phyloP scores from a whole-genome alignment of 1,284 basidiomycete genomes.

The Apiotrichum laibachii region DNA sequence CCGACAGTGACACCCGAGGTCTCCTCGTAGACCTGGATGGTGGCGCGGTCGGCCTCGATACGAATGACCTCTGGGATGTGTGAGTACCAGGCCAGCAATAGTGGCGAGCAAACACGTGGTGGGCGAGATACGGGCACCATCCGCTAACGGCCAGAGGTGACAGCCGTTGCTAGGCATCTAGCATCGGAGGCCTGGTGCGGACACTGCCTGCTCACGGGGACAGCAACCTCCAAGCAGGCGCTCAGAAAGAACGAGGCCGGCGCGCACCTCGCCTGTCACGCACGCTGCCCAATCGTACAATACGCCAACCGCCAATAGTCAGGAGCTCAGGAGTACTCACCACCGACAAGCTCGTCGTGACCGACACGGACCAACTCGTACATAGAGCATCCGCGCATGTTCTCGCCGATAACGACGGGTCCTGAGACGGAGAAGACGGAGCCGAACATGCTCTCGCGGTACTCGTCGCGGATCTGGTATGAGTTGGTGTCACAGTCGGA shows the following conservation, averaged over 20 bases:
- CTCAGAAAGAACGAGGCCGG: too few species aligned
- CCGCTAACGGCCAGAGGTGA: too few species aligned
- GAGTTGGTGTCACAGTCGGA: constrained; percentile 18
- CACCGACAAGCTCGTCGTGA: constrained; percentile 94
- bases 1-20: constrained; percentile 97
- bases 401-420: constrained; percentile 94
- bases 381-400: constrained; percentile 94
- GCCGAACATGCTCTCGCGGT: constrained; percentile 82
- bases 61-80: constrained; percentile 80
- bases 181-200: too few species aligned
- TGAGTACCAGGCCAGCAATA: neutral
- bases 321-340: constrained; percentile 53
- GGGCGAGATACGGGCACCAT: too few species aligned
- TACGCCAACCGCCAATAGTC: neutral
- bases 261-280: too few species aligned
- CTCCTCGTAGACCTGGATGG: constrained; percentile 99
- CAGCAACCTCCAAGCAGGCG: too few species aligned
- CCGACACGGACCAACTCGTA: constrained; percentile 93
- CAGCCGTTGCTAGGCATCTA: too few species aligned
- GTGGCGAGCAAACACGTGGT: neutral
- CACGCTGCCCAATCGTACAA: too few species aligned
- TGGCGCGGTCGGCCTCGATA: constrained; percentile 93
- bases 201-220: too few species aligned
- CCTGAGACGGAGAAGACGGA: constrained; percentile 86
- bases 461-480: constrained; percentile 79